Base-by-base conservation (phyloP, 768 basidiomycete species). In the Pleurotus ostreatus region DNA sequence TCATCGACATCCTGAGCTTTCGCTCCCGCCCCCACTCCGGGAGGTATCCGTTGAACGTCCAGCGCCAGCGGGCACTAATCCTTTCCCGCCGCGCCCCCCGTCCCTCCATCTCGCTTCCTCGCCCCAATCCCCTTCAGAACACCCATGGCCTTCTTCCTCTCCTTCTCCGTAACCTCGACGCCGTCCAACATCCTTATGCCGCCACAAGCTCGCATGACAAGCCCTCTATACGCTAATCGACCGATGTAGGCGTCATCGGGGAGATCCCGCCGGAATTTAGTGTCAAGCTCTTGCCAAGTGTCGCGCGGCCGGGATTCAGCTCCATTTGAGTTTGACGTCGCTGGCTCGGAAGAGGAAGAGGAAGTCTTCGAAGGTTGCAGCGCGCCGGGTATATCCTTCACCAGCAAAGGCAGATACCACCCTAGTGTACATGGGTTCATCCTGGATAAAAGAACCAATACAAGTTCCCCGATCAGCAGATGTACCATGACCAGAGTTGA, bases 341-440 rank as follows among this genome's bases (percentile, higher is more conserved):
- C 18, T 11, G 48, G 11, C n/a, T 26, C 16, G 48, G 30, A n/a
- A n/a, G 25, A n/a, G 48, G 48, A 30, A 13, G 48, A 30, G 30
- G 30, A 34, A 34, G 30, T 34, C 30, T 8, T 34, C 30, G 81
- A 83, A 30, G 86, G 84, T 64, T 86, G 84, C 63, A 86, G 68
- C 57, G 82, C 87, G 8, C 84, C 86, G 62, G 82, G 82, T 52
- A 81, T 74, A 63, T 86, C 84, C 61, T 80, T 77, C 57, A 90
- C 84, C 51, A 94, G 78, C 57, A 98, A 72, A 20, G 97, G 94
- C 34, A 97, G 78, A 70, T 99, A 98, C 89, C 93, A 96, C 5
- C 92, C 92, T 9, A 98, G 84, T 16, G 95, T 98, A 62, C 90
- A 93, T 54, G 97, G 95, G 66, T 99, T 99, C 94, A 98, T 97